Conservation (phyloP, 805 yeast species). For the Jamesozyma spencerorum region DNA sequence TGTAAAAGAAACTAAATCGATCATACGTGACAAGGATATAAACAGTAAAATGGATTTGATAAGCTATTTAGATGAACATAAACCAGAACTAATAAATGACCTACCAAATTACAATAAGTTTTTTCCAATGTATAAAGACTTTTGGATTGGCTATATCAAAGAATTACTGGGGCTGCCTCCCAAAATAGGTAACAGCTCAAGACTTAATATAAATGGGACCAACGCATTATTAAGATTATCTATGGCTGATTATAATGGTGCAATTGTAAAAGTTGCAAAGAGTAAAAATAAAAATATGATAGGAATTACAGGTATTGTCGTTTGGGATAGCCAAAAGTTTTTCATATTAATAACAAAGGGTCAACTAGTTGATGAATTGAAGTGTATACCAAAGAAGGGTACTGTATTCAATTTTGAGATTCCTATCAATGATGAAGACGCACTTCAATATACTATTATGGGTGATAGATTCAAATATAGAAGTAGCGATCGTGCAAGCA, state of each 20-base stretch:
- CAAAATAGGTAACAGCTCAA: conserved; percentile 9
- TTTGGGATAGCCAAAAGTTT: conserved; percentile 74
- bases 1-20: conserved; percentile 21
- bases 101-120: conserved; percentile 43
- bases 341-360: conserved; percentile 44
- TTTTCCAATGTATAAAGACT: conserved; percentile 39
- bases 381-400: conserved; percentile 58
- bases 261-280: conserved; percentile 49
- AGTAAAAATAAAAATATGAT: conserved; percentile 48
- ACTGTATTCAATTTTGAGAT: conserved; percentile 49
- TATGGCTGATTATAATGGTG: conserved; percentile 75
- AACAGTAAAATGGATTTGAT: conserved; percentile 14
- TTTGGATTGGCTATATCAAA: conserved; percentile 67
- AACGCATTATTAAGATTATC: conserved; percentile 48
- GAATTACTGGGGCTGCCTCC: conserved; percentile 42
- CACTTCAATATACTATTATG: conserved; percentile 51
- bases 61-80: conserved; percentile 16
- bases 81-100: conserved; percentile 13
- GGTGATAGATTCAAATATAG: conserved; percentile 75
- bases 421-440: conserved; percentile 33
- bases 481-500: conserved; percentile 70
- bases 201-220: conserved; percentile 18
- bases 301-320: conserved; percentile 64
- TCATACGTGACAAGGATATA: conserved; percentile 15
- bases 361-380: conserved; percentile 50